Base-by-base conservation (phyloP, 1,284 basidiomycete species). In the Cryptococcus jaspeensis region DNA sequence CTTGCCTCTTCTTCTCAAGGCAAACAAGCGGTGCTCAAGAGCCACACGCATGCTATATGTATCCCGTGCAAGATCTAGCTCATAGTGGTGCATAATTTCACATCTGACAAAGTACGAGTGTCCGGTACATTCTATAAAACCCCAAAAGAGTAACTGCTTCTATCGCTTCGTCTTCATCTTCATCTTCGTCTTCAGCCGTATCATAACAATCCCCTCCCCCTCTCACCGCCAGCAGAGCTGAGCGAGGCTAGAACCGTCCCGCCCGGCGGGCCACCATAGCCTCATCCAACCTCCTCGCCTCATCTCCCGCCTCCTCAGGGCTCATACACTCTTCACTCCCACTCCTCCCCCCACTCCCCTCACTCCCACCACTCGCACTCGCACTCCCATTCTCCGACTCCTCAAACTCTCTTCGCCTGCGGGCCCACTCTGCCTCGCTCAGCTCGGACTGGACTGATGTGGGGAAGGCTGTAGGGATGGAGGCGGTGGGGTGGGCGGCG, bases 381-480 rank as follows among this genome's bases (percentile, higher is more conserved):
- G 43, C n/a, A 20, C n/a, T 8, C 55, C 81, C 83, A 28, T 88
- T 87, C 76, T 91, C 89, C 38, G 83, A 82, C n/a, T 81, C 80
- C 25, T 81, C 87, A 63, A 90, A 79, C 68, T 84, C 78, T 55
- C 80, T 81, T 39, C 91, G 84, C 51, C 83, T 83, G 45, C 87
- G 83, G 42, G 86, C 84, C 91, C 90, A 92, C 67, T 90, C 90
- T 71, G 87, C 89, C 66, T 91, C 90, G 57, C 87, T 70, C 57
- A 69, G 83, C 28, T 86, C 85, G 43, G 82, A 82, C 52, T 81
- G 77, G 32, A 78, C 71, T 13, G 83, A 84, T 13, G 84, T 65
- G 8, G 69, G 72, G 61, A 66, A 75, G 32, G 66, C 60, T 1
- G 72, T 75, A 7, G 52, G 47, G 50, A 64, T 52, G 8, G 52